Base-by-base conservation (phyloP, 2,329 filamentous ascomycete species). In the Colletotrichum chlorophyti region DNA sequence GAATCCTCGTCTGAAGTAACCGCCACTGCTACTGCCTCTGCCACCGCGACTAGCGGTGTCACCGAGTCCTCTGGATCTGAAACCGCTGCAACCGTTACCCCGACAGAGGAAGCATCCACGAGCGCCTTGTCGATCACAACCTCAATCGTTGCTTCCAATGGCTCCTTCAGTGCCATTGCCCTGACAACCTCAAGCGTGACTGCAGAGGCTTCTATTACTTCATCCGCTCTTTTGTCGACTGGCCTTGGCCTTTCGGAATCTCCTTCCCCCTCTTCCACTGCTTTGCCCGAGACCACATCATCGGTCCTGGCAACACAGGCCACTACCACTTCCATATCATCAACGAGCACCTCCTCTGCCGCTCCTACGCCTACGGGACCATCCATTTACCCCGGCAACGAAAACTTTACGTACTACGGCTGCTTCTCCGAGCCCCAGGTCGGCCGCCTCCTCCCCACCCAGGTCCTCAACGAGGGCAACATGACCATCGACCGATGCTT, bases 341-440 rank as follows among this genome's bases (percentile, higher is more conserved):
- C 53, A 7, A 43, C 31, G 23, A 37, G 48, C 6, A 24, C 42
- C 7, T 50, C 47, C 2, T 42, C 54, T 9, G 61, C 66, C 1
- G 37, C 40, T 17, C 60, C 68, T 6, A 64, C 63, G 0, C 54
- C 66, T 2, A 69, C 69, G 1, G 64, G 50, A 0, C 72, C 73
- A 0, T 49, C 68, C n/a, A 66, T 74, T 9, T 69, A 64, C 24
- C 58, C 58, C 0, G 74, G 74, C 1, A 74, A 75, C 53, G 65
- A 64, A 34, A 74, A 75, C 62, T 76, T 73, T 15, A 73, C 71
- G 1, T 75, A 68, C 53, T 74, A 74, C 50, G 69, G 68, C 1
- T 76, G 74, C 34, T 67, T 72, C 1, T 60, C 64, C 0, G 73
- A 76, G 50, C 74, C 74, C 0, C 65, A 66, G 2, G 38, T 61